Evolutionary conservation across 2,329 filamentous ascomycete genomes (phyloP), one percentile per base, ranked within the genome.

Genomic region (Sordariomycetes sp.): DNA sequence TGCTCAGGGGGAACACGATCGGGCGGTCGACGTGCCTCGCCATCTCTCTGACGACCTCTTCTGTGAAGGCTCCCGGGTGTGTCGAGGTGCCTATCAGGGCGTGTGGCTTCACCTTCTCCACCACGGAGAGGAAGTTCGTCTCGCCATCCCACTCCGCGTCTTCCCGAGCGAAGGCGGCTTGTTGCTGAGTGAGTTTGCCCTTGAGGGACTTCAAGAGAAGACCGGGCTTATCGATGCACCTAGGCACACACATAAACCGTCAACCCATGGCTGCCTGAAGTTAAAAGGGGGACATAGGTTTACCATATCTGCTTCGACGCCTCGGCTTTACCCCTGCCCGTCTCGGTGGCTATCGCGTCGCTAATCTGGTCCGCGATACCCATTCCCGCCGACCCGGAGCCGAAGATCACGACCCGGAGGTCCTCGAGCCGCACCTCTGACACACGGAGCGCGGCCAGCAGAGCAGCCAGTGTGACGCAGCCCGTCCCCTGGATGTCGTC

Each of bases 401-500:
- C 91, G 61, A 92, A 96, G 37, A 93, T 73, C 0, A 95, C 79
- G 59, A 94, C 77, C 34, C 86, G 80, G 16, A 89, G 71, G 60
- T 95, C 89, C 10, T 76, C 72, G 48, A 95, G 74, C 57, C 86
- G 82, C 57, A 86, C 73, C 2, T 83, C 78, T 60, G 79, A 84
- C 8, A 93, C 84, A 60, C 89, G 82, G 8, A 92, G 74, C 0
- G 82, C 90, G 0, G 90, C 83, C 75, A 90, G 84, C 61, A 96
- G 86, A 1, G 88, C 90, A 0, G 90, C 90, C 0, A 96, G 79
- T 0, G 91, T 93, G 1, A 96, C 90, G 60, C 89, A 93, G 0
- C 90, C 91, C 0, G 91, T 96, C 1, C 90, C 91, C 69, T 96
- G 90, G 0, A 96, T 85, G 68, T 96, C 90, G 60, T 96, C 91